Evolutionary conservation across 2,329 filamentous ascomycete species (phyloP), one percentile per base, ranked within the genome.

Genomic region (Aspergillus sp.): DNA sequence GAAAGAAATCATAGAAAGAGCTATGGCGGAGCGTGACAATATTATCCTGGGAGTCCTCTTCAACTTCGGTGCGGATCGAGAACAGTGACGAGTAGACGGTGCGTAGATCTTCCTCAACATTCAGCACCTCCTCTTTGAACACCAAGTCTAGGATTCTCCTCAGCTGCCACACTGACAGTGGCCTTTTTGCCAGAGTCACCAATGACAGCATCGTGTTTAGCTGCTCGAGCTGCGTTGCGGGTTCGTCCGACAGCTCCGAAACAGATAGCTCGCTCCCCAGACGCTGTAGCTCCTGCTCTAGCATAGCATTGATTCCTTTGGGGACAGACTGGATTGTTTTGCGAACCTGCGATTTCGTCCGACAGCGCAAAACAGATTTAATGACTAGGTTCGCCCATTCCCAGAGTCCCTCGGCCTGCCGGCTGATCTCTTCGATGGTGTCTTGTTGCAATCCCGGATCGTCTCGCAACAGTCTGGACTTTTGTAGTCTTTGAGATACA

Each of bases 321-420:
- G 62, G 62, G 48, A 58, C 55, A 5, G 45, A 53, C 52, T 44
- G 47, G 52, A 63, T 38, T 3, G 43, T 47, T 24, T 59, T 57
- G 3, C 48, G 57, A 12, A 63, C 62, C 49, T 63, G 57, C 42
- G 55, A 55, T 49, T 63, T 62, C 5, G 62, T 55, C 20, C 57
- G 30, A 48, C 62, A 63, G 22, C 55, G 62, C 38, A 57, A 49
- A 4, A 59, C 51, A 7, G 32, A n/a, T 48, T 55, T 57, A 8
- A 61, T 61, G 53, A 59, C 59, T 12, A 61, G 56, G 48, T 61
- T 61, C 3, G 57, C 56, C 59, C 59, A 61, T 53, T 59, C 56
- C 59, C 58, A 61, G 9, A 61, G 36, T 12, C 59, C 59, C 50
- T 61, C 59, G 5, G 59, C 59, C 45, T 53, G 9, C 18, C 5